Percentiles rank a stretch among this genome's conserved stretches.
phyloP scores from a whole-genome alignment of 2,329 filamentous ascomycete species.

The Colletotrichum musae region DNA sequence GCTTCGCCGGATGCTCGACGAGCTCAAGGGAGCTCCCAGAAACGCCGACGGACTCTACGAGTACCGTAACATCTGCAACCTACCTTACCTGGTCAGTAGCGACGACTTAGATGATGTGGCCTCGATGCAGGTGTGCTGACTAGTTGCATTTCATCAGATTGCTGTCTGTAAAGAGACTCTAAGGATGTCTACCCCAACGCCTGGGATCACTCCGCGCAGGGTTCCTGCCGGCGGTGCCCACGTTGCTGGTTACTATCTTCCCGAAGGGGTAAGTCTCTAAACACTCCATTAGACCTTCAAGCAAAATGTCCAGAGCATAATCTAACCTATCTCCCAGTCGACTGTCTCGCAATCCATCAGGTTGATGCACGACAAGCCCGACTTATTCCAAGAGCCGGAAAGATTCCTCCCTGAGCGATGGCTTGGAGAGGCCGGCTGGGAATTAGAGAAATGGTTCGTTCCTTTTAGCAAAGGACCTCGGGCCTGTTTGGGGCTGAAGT shows the following conservation, averaged over 20 bases:
- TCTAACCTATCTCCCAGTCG: background rate
- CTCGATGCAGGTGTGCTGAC: background rate
- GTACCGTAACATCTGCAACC: conserved; percentile 7
- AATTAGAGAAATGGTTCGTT: conserved; percentile 14
- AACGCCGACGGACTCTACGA: conserved; percentile 15
- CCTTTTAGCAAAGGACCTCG: conserved; percentile 21
- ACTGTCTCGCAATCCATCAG: conserved; percentile 19
- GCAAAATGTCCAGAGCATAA: too few species aligned
- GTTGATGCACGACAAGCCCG: conserved; percentile 13
- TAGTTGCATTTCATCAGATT: background rate
- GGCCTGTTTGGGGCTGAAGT: conserved; percentile 15
- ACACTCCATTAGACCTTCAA: too few species aligned
- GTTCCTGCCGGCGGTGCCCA: conserved; percentile 16
- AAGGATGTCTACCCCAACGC: background rate
- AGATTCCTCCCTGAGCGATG: conserved; percentile 22
- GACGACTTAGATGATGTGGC: background rate
- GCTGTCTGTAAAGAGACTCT: conserved; percentile 13
- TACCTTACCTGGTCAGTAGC: background rate
- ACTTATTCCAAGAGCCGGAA: conserved; percentile 14
- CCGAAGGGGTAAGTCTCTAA: conserved; percentile 16
- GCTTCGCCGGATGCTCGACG: conserved; percentile 11
- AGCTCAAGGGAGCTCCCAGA: background rate
- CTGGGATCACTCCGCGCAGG: conserved; percentile 20
- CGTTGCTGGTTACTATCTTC: conserved; percentile 15
- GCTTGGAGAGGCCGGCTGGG: conserved; percentile 17